Evolutionary conservation across 192 early-diverging fungal species (phyloP), one percentile per base, ranked within the genome.

Genomic region (Podochytrium sp.): DNA sequence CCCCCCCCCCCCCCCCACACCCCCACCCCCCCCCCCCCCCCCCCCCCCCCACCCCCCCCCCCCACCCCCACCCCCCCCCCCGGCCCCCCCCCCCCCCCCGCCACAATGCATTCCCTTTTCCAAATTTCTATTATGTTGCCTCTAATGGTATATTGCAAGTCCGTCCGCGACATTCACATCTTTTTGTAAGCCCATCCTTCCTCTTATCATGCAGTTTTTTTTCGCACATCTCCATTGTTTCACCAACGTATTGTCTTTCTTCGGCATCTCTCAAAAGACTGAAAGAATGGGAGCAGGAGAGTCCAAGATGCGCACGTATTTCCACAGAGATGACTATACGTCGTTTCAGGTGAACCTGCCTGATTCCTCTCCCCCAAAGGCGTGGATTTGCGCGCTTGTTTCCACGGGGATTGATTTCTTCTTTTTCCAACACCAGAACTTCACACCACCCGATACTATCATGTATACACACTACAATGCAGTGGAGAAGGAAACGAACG

Each of bases 381-480:
- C n/a, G n/a, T n/a, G n/a, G n/a, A n/a, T n/a, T n/a, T n/a, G n/a
- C n/a, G n/a, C n/a, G n/a, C n/a, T 55, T 55, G 16, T 55, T 55
- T 23, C 30, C 25, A 23, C 5, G 20, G 7, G 20, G 20, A 10
- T 20, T 7, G 30, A 55, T 23, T 7, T 25, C 52, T 7, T 7
- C 52, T 20, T 55, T 10, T 7, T 20, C 20, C 25, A 55, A 55
- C 33, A 6, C 6, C 40, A 69, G 66, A 69, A 69, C 29, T 69
- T 55, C 18, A 69, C 50, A 5, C 66, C 66, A 27, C 51, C 66
- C n/a, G 51, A 69, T 55, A 37, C 50, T 2, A 35, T 55, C 49
- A 6, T 69, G 32, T 69, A 55, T 29, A 69, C 66, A n/a, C 66
- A 69, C 66, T 69, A 55, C 51, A 69, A 69, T 56, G 66, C 66